These are phyloP conservation scores for Wickerhamomyces xylosicus DNA, from an alignment of 805 yeast genomes.

Conservation along the genomic window DNA sequence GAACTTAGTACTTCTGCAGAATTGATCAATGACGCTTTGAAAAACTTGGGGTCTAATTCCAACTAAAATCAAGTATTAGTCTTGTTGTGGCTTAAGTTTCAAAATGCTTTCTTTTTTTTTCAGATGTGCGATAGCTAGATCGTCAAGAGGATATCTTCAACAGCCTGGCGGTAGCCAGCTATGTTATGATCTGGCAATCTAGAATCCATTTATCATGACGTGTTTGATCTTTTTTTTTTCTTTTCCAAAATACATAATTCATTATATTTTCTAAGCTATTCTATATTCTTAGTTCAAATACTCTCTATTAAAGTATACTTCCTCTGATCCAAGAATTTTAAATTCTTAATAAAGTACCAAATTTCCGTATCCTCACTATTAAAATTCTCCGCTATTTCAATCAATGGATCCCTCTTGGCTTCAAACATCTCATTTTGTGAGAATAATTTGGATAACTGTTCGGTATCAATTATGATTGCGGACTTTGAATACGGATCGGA, in stretches of 20 bases:
- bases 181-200: too few relatives aligned
- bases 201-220: too few relatives aligned
- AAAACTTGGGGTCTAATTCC: slow-evolving; percentile 6
- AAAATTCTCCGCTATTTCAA: slow-evolving; percentile 14
- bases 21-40: slow-evolving; percentile 15
- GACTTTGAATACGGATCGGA: not conserved
- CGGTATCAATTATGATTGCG: not conserved
- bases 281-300: slow-evolving; percentile 3
- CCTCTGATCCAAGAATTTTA: slow-evolving; percentile 6
- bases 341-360: slow-evolving; percentile 12
- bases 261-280: not conserved
- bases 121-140: too few relatives aligned
- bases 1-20: slow-evolving; percentile 16
- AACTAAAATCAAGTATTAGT: too few relatives aligned
- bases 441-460: slow-evolving; percentile 4
- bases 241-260: not conserved
- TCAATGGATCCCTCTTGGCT: slow-evolving; percentile 13
- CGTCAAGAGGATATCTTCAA: too few relatives aligned
- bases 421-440: slow-evolving; percentile 11
- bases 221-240: not conserved
- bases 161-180: too few relatives aligned
- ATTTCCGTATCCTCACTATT: slow-evolving; percentile 9
- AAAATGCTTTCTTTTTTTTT: too few relatives aligned
- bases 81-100: too few relatives aligned
- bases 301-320: not conserved